These are phyloP conservation scores for Pseudoturritis turrita DNA, from an alignment of 345 rosid genomes.

Conservation along the genomic window DNA sequence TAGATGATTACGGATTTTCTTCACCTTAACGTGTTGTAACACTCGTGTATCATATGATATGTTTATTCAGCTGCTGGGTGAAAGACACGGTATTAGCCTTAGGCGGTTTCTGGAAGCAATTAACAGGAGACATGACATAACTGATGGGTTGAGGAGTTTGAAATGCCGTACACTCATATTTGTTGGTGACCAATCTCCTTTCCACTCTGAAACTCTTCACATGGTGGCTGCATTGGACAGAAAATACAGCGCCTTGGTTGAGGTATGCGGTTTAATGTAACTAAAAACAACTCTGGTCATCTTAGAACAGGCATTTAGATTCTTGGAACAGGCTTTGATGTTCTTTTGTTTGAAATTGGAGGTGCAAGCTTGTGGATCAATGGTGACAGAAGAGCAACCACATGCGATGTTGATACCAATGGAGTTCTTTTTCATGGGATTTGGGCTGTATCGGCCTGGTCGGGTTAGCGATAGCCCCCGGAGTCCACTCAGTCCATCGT, in stretches of 20 bases:
- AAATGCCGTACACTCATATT: constrained; percentile 89
- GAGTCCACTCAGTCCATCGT: constrained; percentile 83
- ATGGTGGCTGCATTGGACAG: constrained; percentile 77
- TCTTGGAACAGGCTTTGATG: background rate
- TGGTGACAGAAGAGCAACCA: constrained; percentile 99
- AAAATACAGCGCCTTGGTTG: constrained; percentile 82
- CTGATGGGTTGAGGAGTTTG: constrained; percentile 59
- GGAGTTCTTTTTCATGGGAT: constrained; percentile 92
- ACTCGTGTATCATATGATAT: background rate
- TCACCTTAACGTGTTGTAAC: background rate
- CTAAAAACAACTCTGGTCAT: background rate
- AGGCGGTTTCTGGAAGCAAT: constrained; percentile 72
- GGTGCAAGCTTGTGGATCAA: constrained; percentile 99
- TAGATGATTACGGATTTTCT: background rate
- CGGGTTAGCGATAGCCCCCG: constrained; percentile 69
- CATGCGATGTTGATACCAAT: constrained; percentile 96
- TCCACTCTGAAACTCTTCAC: constrained; percentile 77
- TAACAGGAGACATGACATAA: constrained; percentile 76
- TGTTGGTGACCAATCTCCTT: constrained; percentile 91
- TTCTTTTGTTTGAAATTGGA: constrained; percentile 22
- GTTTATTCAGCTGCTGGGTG: constrained; percentile 62
- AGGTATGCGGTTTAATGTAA: constrained; percentile 39
- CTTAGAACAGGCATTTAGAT: background rate
- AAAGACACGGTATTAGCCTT: constrained; percentile 71
- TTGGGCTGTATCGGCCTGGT: constrained; percentile 65